Evolutionary conservation across 2,329 filamentous ascomycete species (phyloP).

Genomic region (Coniochaeta pulveracea): DNA sequence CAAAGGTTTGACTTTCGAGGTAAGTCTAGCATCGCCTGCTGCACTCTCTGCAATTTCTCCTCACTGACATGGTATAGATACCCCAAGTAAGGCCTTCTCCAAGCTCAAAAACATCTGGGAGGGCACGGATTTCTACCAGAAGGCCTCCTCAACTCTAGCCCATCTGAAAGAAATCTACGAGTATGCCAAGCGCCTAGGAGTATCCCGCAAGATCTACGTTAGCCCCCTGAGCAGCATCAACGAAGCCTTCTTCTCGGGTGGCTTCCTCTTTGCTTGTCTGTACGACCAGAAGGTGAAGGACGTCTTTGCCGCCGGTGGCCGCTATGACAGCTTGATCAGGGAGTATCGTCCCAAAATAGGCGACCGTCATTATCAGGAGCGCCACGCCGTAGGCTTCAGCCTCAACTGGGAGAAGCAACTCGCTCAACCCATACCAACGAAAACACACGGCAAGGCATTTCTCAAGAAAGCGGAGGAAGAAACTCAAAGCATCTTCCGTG

Average conservation of each 20-base stretch:
- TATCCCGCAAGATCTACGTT: conserved; percentile 71
- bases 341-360: conserved; percentile 66
- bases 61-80: conserved; percentile 26
- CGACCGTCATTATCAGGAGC: conserved; percentile 45
- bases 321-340: conserved; percentile 82
- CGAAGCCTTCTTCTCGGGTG: conserved; percentile 79
- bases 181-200: conserved; percentile 64
- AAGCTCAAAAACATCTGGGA: conserved; percentile 50
- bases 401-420: conserved; percentile 76
- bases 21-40: conserved; percentile 19
- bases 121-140: conserved; percentile 57
- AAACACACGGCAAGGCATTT: conserved; percentile 42
- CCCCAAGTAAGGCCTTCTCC: conserved; percentile 43
- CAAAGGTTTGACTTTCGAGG: conserved; percentile 84
- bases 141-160: conserved; percentile 63
- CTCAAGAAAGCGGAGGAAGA: conserved; percentile 62
- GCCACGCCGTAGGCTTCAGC: conserved; percentile 86
- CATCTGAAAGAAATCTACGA: conserved; percentile 70
- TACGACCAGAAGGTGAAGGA: conserved; percentile 75
- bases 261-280: conserved; percentile 81
- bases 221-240: conserved; percentile 81
- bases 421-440: conserved; percentile 48
- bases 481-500: conserved; percentile 43
- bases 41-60: background rate
- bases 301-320: conserved; percentile 85